Evolutionary conservation across 495 filamentous ascomycete species (phyloP).

Genomic region (Daldinia grandis): DNA sequence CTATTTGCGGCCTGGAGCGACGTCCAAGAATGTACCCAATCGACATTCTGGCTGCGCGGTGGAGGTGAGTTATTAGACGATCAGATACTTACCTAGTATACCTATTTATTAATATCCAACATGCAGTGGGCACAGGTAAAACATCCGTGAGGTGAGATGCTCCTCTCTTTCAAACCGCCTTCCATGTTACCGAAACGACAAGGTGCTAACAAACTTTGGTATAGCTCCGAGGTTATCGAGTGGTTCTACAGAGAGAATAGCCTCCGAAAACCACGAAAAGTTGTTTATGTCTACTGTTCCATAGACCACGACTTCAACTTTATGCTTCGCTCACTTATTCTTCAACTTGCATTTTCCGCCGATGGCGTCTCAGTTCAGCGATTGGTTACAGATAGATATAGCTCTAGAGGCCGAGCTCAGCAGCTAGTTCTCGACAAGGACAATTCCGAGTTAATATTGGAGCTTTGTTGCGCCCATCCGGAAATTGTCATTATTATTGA

Average conservation of each 20-base stretch:
- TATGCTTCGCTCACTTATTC: background rate
- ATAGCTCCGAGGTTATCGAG: background rate
- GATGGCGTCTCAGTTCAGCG: background rate
- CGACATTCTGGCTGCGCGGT: background rate
- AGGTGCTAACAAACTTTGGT: background rate
- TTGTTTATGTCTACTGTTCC: background rate
- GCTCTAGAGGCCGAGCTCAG: background rate
- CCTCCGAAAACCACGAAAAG: background rate
- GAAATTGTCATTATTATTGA: background rate
- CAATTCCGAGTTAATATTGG: background rate
- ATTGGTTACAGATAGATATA: background rate
- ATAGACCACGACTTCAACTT: background rate
- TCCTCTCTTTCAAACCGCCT: background rate
- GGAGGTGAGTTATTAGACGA: background rate
- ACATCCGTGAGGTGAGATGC: background rate
- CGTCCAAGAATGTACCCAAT: background rate
- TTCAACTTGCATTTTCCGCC: background rate
- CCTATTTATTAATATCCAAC: background rate
- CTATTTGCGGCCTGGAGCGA: background rate
- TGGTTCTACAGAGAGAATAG: background rate
- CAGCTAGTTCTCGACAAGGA: background rate
- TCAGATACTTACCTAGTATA: background rate
- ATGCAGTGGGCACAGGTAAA: background rate
- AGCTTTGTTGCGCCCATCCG: background rate
- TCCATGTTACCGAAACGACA: background rate